Evolutionary conservation across 495 filamentous ascomycete genomes (phyloP), one percentile per base, ranked within the genome.

Genomic region (Talaromyces proteolyticus): DNA sequence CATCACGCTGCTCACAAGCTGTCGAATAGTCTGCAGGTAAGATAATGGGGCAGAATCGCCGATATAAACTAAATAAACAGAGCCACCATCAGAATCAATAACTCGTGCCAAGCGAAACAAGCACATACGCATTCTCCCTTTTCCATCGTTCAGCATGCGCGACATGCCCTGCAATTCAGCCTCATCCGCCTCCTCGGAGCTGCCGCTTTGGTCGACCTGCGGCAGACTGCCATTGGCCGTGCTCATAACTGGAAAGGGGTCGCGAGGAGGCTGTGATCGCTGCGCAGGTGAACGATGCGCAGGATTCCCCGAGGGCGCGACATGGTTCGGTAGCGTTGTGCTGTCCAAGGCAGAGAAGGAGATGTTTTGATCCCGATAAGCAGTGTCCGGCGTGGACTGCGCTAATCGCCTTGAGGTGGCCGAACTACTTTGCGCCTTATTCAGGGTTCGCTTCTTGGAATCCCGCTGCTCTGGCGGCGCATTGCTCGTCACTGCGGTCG

Each of bases 31-130:
- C 54, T 88, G 84, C 39, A 90, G 59, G 55, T 85, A 87, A 2
- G 86, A 86, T 43, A 89, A 66, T 39, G 81, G 84, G 1, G 85
- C 85, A 0, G 85, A 84, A 56, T 90, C 85, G 22, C 86, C 86
- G 51, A 90, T 76, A 54, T 89, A 90, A 12, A 49, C 47, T 49
- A 18, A 2, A 21, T 3, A 43, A 81, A 73, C 20, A n/a, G 11
- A 36, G 38, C 25, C 29, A 16, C 16, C 6, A n/a, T 18, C 17
- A 48, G 2, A 26, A 21, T 10, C 21, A 34, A 29, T 14, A 22
- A n/a, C 3, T 1, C 17, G 2, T 44, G 42, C 21, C n/a, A 20
- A 17, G n/a, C 18, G 6, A 38, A 22, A 3, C 7, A 16, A 16
- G 21, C 34, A 45, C 50, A 6, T 46, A 44, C 42, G 65, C 48